Base-by-base conservation (phyloP, 768 basidiomycete species). In the Tulasnella sp. region DNA sequence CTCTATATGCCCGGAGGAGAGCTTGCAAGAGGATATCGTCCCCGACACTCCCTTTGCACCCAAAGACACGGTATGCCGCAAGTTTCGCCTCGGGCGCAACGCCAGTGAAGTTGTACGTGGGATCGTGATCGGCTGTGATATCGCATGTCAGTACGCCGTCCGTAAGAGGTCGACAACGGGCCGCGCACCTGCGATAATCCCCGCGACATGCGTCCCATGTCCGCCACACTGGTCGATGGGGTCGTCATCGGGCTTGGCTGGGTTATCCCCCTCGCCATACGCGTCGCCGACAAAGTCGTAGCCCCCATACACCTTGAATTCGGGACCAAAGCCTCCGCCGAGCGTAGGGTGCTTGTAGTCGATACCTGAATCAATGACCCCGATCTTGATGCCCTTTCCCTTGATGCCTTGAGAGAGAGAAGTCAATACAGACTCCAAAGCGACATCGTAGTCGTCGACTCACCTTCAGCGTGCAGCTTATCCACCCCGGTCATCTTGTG, bases 181-280 rank as follows among this genome's bases (percentile, higher is more conserved):
- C 12, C 5, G 45, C 45, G 23, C n/a, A n/a, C 34, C 45, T 25
- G 27, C 45, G 45, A 31, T 2, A 12, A 4, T 8, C 11, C 21
- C 19, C 42, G 14, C 25, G 36, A 27, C 57, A 41, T 59, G 50
- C 6, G 57, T 59, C 9, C 57, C 57, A 37, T 59, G 49, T 9
- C 57, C 57, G 23, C 27, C 50, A 34, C 57, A 59, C 27, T 57
- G 55, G 41, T 59, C 57, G n/a, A 59, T 27, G 14, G 57, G 57
- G 55, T 59, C 57, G 2, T 42, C n/a, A 31, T 54, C 57, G 14
- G 57, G 57, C 6, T 49, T 17, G 23, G 57, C 35, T 8, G 17
- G n/a, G 36, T 19, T 42, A 51, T 37, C 25, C 14, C 49, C 17
- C 27, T 41, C 57, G 15, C 4, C 31, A 32, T 52, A 59, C 9